Conservation (phyloP, 2,329 filamentous ascomycete species). For the Fusarium torulosum region DNA sequence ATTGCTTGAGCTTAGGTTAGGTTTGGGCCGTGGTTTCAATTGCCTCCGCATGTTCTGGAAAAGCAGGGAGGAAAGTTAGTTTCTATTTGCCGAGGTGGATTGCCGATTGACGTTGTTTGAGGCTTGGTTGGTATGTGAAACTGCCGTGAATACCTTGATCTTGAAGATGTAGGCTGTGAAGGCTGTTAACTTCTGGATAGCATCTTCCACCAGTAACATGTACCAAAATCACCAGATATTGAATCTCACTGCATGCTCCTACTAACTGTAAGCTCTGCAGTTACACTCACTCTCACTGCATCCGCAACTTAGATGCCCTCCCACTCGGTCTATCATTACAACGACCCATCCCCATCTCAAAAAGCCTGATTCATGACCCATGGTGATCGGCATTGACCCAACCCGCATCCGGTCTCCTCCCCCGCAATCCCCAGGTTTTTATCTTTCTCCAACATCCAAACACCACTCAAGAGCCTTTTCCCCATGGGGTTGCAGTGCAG, state of each 20-base stretch:
- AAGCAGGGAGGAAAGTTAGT: neutral
- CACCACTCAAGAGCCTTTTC: slow-evolving; percentile 12
- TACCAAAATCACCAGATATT: neutral
- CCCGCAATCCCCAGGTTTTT: slow-evolving; percentile 40
- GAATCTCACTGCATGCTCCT: slow-evolving; percentile 1
- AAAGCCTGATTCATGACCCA: slow-evolving; percentile 31
- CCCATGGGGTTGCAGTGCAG: slow-evolving; percentile 34
- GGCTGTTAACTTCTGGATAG: neutral
- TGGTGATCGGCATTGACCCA: slow-evolving; percentile 16
- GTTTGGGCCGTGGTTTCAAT: slow-evolving; percentile 10
- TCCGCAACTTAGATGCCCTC: slow-evolving; percentile 2
- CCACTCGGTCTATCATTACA: slow-evolving; percentile 41
- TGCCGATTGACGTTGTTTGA: neutral
- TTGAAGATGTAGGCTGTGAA: neutral
- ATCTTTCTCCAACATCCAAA: slow-evolving; percentile 39
- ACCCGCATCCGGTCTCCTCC: slow-evolving; percentile 12
- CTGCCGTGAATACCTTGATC: neutral
- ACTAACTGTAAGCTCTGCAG: neutral
- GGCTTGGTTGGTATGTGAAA: neutral
- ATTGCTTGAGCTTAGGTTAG: neutral
- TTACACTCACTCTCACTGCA: neutral
- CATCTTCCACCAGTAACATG: neutral
- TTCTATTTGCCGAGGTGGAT: slow-evolving; percentile 6
- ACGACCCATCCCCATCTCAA: slow-evolving; percentile 10
- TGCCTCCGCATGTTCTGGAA: slow-evolving; percentile 9